phyloP scores from a whole-genome alignment of 176 grass and related monocot genomes.

The Oryza australiensis region DNA sequence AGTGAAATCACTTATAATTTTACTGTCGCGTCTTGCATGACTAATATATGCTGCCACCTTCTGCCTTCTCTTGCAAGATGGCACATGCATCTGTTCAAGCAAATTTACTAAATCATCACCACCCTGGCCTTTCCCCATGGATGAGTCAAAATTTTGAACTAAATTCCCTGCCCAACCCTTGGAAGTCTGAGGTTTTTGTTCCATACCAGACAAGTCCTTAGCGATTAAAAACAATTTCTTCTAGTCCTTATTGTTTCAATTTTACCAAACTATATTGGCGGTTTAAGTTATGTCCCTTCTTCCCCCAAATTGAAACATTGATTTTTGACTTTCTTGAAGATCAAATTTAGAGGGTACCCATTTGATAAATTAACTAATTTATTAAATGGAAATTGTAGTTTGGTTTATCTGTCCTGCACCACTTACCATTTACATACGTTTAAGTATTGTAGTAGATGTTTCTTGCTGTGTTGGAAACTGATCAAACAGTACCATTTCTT shows the following conservation, averaged over 20 bases:
- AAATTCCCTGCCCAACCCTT: not conserved
- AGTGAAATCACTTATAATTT: not conserved
- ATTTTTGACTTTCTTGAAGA: conserved; percentile 1
- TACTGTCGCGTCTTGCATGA: not conserved
- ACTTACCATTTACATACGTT: conserved; percentile 4
- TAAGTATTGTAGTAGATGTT: not conserved
- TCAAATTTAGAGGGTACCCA: not conserved
- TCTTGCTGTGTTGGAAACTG: conserved; percentile 3
- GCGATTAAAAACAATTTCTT: not conserved
- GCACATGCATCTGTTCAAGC: not conserved
- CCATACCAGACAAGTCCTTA: not conserved
- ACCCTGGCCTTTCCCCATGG: too few species aligned
- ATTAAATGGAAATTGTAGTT: not conserved
- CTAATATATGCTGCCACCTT: not conserved
- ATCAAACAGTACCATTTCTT: not conserved
- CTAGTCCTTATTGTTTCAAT: not conserved
- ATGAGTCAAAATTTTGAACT: too few species aligned
- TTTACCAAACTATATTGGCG: conserved; percentile 2
- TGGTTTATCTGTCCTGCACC: not conserved
- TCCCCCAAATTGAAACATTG: not conserved
- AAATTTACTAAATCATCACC: conserved; percentile 1
- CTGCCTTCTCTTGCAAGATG: not conserved
- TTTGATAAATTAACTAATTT: not conserved
- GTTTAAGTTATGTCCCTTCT: not conserved
- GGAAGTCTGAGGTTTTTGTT: not conserved